phyloP scores from a whole-genome alignment of 2,329 filamentous ascomycete genomes.

The Fusarium sambucinum region DNA sequence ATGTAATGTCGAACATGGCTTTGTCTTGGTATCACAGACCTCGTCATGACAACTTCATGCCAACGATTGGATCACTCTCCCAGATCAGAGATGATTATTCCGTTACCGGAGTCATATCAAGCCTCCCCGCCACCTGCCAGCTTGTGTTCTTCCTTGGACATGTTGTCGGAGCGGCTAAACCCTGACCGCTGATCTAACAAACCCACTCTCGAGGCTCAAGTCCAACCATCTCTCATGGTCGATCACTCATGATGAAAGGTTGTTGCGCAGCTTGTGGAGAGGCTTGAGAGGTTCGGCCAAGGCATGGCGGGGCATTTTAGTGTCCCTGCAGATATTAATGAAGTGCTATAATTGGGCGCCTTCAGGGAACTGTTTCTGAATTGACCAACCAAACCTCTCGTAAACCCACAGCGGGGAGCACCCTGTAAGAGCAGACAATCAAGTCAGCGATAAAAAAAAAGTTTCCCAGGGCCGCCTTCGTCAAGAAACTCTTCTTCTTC shows the following conservation, averaged over 20 bases:
- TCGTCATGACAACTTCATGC: slow-evolving; percentile 39
- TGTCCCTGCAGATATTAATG: slow-evolving; percentile 43
- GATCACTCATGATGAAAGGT: slow-evolving; percentile 42
- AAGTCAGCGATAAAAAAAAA: slow-evolving; percentile 47
- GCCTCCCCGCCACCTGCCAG: slow-evolving; percentile 25
- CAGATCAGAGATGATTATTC: slow-evolving; percentile 2
- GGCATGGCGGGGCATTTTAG: slow-evolving; percentile 46
- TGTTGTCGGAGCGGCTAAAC: slow-evolving; percentile 34
- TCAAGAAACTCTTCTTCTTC: slow-evolving; percentile 35
- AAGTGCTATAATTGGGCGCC: slow-evolving; percentile 37
- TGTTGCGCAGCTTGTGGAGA: slow-evolving; percentile 43
- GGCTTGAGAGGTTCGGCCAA: slow-evolving; percentile 46
- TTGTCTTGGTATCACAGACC: slow-evolving; percentile 1
- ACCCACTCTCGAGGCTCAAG: slow-evolving; percentile 37
- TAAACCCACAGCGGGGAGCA: slow-evolving; percentile 34
- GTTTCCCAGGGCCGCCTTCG: slow-evolving; percentile 41
- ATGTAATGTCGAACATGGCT: slow-evolving; percentile 1
- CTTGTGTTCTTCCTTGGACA: slow-evolving; percentile 9
- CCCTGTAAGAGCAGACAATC: slow-evolving; percentile 27
- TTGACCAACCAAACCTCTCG: slow-evolving; percentile 43
- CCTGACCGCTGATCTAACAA: slow-evolving; percentile 46
- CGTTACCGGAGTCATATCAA: slow-evolving; percentile 15
- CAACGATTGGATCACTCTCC: background rate
- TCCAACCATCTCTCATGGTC: slow-evolving; percentile 33
- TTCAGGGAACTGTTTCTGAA: slow-evolving; percentile 27